Percentiles rank a stretch among this genome's conserved stretches.
phyloP scores from a whole-genome alignment of 192 early-diverging fungal genomes.

The Coemansia sp. region DNA sequence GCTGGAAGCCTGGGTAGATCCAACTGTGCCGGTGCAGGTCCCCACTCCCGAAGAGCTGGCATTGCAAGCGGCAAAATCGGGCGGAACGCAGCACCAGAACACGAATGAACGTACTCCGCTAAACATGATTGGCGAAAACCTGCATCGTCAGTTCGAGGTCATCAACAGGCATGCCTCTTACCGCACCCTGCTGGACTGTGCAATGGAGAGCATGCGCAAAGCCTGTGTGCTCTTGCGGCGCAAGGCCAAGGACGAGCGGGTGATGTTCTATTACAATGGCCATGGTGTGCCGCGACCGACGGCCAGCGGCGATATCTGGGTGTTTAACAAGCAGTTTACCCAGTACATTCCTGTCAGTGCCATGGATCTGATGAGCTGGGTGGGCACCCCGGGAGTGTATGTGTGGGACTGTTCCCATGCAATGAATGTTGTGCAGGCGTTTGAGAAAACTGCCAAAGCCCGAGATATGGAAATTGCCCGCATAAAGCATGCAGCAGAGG shows the following conservation, averaged over 20 bases:
- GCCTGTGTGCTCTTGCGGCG: slow-evolving; percentile 77
- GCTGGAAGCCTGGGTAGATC: slow-evolving; percentile 95
- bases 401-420: slow-evolving; percentile 96
- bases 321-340: slow-evolving; percentile 95
- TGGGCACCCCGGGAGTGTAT: slow-evolving; percentile 93
- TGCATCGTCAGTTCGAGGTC: slow-evolving; percentile 91
- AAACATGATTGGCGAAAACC: slow-evolving; percentile 73
- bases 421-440: slow-evolving; percentile 85
- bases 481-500: slow-evolving; percentile 41
- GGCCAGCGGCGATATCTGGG: slow-evolving; percentile 94
- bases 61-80: slow-evolving; percentile 56
- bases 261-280: slow-evolving; percentile 98
- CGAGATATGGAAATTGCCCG: slow-evolving; percentile 69
- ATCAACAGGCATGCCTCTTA: slow-evolving; percentile 82
- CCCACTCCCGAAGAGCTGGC: slow-evolving; percentile 58
- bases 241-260: slow-evolving; percentile 87
- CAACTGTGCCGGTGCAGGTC: slow-evolving; percentile 58
- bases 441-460: slow-evolving; percentile 83
- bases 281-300: slow-evolving; percentile 97
- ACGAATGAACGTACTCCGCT: slow-evolving; percentile 26
- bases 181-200: slow-evolving; percentile 83
- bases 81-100: slow-evolving; percentile 13
- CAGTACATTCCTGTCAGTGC: slow-evolving; percentile 97
- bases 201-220: slow-evolving; percentile 91
- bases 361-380: slow-evolving; percentile 88